phyloP scores from a whole-genome alignment of 805 yeast genomes.

The Candida arabinofermentans region DNA sequence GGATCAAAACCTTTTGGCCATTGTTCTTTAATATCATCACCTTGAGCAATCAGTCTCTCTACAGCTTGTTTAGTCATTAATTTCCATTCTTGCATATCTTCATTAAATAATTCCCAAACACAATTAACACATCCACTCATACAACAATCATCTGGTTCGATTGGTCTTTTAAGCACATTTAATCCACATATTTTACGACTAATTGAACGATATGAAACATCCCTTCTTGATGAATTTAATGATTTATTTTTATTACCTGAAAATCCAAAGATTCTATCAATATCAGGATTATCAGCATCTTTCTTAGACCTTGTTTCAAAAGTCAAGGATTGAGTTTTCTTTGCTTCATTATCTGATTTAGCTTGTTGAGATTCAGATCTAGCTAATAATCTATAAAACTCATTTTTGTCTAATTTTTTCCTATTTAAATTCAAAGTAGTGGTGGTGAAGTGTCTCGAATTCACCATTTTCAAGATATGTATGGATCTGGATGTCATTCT shows the following conservation, averaged over 20 bases:
- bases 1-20: slow-evolving; percentile 71
- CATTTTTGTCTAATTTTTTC: slow-evolving; percentile 9
- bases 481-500: too few species aligned
- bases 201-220: slow-evolving; percentile 32
- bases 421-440: too few species aligned
- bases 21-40: slow-evolving; percentile 40
- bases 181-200: slow-evolving; percentile 54
- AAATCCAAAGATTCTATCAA: slow-evolving; percentile 28
- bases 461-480: too few species aligned
- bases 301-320: slow-evolving; percentile 25
- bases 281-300: slow-evolving; percentile 16
- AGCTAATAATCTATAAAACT: slow-evolving; percentile 15
- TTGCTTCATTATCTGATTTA: slow-evolving; percentile 10
- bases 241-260: slow-evolving; percentile 28
- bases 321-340: slow-evolving; percentile 7
- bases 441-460: neutral
- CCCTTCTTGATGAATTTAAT: slow-evolving; percentile 32
- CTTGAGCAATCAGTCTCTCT: slow-evolving; percentile 30
- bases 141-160: slow-evolving; percentile 93
- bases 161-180: slow-evolving; percentile 75
- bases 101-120: slow-evolving; percentile 92
- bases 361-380: slow-evolving; percentile 13
- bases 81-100: slow-evolving; percentile 84
- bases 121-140: slow-evolving; percentile 97
- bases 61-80: slow-evolving; percentile 56